Conservation (phyloP, 148 eudicot genomes). For the Cornus suecica region DNA sequence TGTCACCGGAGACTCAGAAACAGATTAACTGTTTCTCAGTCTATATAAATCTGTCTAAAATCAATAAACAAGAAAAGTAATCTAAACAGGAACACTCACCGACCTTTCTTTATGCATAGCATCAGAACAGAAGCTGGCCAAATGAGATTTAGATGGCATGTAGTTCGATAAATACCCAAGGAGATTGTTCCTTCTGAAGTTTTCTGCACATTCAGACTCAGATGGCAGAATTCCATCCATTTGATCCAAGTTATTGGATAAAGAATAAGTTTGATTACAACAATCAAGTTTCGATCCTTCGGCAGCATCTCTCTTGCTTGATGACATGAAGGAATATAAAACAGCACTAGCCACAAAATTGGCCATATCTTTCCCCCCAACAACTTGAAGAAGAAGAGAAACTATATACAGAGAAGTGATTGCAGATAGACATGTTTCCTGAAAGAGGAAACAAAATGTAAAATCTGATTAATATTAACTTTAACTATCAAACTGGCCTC, state of each 20-base stretch:
- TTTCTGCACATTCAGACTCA: constrained; percentile 21
- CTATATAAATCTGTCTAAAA: neutral
- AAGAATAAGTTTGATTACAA: constrained; percentile 16
- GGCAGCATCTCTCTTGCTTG: constrained; percentile 16
- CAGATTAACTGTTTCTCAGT: neutral
- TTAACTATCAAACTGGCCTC: neutral
- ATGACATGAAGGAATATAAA: constrained; percentile 34
- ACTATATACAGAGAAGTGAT: constrained; percentile 41
- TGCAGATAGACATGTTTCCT: constrained; percentile 38
- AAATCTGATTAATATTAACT: neutral
- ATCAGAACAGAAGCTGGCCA: constrained; percentile 20
- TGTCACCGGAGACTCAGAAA: neutral
- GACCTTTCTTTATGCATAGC: constrained; percentile 34
- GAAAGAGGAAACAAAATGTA: constrained; percentile 14
- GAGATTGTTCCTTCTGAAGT: constrained; percentile 13
- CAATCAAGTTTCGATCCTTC: constrained; percentile 16
- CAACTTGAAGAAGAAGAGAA: constrained; percentile 46
- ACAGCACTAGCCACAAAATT: constrained; percentile 50
- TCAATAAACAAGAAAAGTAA: constrained; percentile 8
- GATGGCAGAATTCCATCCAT: constrained; percentile 22
- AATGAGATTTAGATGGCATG: constrained; percentile 23
- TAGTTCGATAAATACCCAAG: constrained; percentile 24
- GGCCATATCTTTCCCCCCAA: constrained; percentile 37
- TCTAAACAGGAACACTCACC: constrained; percentile 1
- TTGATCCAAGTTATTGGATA: constrained; percentile 18